These are phyloP conservation scores for Eimeria tenella DNA, from an alignment of 169 alveolate species.

Conservation along the genomic window DNA sequence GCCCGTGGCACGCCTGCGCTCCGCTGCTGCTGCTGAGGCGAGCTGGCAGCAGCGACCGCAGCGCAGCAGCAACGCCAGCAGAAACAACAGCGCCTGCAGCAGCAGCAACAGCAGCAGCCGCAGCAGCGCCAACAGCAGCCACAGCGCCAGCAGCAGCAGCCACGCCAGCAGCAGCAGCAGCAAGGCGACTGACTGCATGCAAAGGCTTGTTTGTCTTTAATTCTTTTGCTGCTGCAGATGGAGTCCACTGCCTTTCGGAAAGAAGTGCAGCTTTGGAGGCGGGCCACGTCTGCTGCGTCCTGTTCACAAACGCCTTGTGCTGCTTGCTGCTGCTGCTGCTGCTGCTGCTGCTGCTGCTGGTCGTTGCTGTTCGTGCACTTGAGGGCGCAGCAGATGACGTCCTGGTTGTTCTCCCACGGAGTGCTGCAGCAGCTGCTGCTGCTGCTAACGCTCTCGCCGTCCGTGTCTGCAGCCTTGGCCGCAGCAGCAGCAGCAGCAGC, in stretches of 20 bases:
- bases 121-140: background rate
- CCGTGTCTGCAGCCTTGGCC: background rate
- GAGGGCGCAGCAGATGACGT: background rate
- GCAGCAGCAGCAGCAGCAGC: slow-evolving; percentile 36
- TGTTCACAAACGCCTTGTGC: background rate
- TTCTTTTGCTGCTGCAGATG: background rate
- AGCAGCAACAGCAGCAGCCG: background rate
- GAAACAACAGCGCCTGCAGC: background rate
- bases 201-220: background rate
- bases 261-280: background rate
- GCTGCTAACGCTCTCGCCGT: background rate
- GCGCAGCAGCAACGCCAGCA: background rate
- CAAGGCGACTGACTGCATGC: background rate
- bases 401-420: background rate
- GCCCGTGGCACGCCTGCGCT: background rate
- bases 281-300: background rate
- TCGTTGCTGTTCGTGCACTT: background rate
- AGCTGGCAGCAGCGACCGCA: background rate
- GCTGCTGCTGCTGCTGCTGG: slow-evolving; percentile 7
- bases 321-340: slow-evolving; percentile 29
- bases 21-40: background rate
- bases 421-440: slow-evolving; percentile 16
- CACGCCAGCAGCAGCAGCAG: slow-evolving; percentile 9
- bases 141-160: slow-evolving; percentile 19
- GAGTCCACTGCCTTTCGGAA: background rate